Percentiles rank a stretch among this genome's conserved stretches.
Evolutionary conservation across 345 rosid genomes (phyloP).

Genomic region (Lenwebbia sp.): DNA sequence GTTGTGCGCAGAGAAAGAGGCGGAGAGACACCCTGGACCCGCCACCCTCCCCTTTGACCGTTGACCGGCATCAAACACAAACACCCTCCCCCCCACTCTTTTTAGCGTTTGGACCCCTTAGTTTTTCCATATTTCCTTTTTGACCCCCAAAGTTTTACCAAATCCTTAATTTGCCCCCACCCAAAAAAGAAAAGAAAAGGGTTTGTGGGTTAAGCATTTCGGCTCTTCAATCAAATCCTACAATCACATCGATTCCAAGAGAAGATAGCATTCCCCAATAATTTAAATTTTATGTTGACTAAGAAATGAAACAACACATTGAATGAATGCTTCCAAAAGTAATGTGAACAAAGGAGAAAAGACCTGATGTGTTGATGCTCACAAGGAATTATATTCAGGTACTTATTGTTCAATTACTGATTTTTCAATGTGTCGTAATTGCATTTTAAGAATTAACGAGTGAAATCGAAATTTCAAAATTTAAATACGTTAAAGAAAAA

Average conservation of each 20-base stretch:
- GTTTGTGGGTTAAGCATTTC: neutral
- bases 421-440: neutral
- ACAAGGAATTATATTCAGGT: neutral
- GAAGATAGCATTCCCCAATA: neutral
- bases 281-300: neutral
- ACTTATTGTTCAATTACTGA: neutral
- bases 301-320: neutral
- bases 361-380: neutral
- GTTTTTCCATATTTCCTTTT: neutral
- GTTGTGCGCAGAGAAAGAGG: neutral
- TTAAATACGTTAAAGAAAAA: too few relatives aligned
- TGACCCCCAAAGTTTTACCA: neutral
- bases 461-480: too few relatives aligned
- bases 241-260: neutral
- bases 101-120: neutral
- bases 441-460: too few relatives aligned
- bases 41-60: constrained; percentile 50
- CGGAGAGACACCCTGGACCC: constrained; percentile 50
- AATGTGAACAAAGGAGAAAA: neutral
- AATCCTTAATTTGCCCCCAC: neutral
- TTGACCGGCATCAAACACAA: constrained; percentile 23
- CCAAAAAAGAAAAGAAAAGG: neutral
- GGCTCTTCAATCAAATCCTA: neutral
- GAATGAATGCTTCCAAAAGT: neutral
- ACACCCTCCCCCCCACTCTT: neutral